Base-by-base conservation (phyloP, 352 stramenopile genomes). In the Phytophthora multivora region DNA sequence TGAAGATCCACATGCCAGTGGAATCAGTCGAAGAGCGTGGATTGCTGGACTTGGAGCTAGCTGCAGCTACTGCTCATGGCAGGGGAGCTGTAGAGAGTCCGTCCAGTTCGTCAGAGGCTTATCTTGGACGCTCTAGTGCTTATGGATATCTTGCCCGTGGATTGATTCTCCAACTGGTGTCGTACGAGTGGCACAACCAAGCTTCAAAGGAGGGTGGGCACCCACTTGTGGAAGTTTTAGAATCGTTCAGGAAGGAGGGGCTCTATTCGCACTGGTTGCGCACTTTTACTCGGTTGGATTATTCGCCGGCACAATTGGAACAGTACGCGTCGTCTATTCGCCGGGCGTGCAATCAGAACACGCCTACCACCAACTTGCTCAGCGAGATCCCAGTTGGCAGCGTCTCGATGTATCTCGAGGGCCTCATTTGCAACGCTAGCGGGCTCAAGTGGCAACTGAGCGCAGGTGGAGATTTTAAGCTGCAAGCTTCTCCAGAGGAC, bases 201-300 rank as follows among this genome's bases (percentile, higher is more conserved):
- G 65, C 59, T 35, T 69, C 59, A 18, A 68, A 64, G 36, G 43
- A 65, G 21, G 46, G 11, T 41, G 52, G 77, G 16, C 75, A 91
- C 21, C 66, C 75, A 15, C 52, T 91, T 8, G 46, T 71, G 6
- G 42, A 69, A 2, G 80, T 89, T 7, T 51, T 91, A 15, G 78
- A 91, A 16, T 71, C 73, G 7, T 89, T 89, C 53, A 66, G 80
- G 13, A 74, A 79, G 36, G 78, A 91, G 50, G 80, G 77, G 5
- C 59, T 89, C 1, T 91, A 83, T 59, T 76, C 79, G 9, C 78
- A 91, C 49, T 91, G 82, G 82, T 47, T 89, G 25, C 76, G 79
- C 8, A 83, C 82, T 0, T 89, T 89, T 40, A 88, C 82, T 23
- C 65, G 76, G 5, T 59, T 91, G 12, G 78, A 89, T 36, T 89